Conservation (phyloP, 768 basidiomycete genomes). For the Leccinum uliginosum region DNA sequence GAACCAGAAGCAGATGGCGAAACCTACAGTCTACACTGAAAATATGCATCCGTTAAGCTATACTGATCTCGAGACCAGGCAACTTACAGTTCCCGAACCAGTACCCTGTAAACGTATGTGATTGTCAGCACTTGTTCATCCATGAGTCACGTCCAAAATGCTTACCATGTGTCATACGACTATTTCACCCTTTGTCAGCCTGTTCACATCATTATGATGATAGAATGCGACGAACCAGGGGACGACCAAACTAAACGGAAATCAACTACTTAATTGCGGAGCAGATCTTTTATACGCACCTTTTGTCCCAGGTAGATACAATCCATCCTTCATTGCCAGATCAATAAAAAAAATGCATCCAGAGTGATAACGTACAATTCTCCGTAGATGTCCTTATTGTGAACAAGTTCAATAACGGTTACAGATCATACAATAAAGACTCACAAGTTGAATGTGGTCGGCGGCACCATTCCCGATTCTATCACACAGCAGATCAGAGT, state of each 20-base stretch:
- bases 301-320: constrained; percentile 97
- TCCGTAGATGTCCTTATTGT: constrained; percentile 86
- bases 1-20: not conserved
- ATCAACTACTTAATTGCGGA: constrained; percentile 4
- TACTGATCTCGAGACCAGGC: not conserved
- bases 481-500: constrained; percentile 1
- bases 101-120: constrained; percentile 43
- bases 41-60: not conserved
- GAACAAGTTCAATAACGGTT: not conserved
- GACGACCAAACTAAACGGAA: constrained; percentile 61
- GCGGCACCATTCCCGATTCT: constrained; percentile 95
- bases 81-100: constrained; percentile 71
- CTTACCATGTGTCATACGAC: constrained; percentile 60
- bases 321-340: constrained; percentile 61
- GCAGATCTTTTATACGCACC: constrained; percentile 35
- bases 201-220: not conserved
- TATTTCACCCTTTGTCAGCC: constrained; percentile 16
- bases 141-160: not conserved
- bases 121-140: constrained; percentile 2
- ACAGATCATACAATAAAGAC: constrained; percentile 9
- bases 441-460: constrained; percentile 83
- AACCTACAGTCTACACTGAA: constrained; percentile 66
- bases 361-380: constrained; percentile 54
- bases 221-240: constrained; percentile 47
- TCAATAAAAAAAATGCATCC: not conserved